Conservation (phyloP, 78 protist genomes). For the Dictyostelium purpureum region DNA sequence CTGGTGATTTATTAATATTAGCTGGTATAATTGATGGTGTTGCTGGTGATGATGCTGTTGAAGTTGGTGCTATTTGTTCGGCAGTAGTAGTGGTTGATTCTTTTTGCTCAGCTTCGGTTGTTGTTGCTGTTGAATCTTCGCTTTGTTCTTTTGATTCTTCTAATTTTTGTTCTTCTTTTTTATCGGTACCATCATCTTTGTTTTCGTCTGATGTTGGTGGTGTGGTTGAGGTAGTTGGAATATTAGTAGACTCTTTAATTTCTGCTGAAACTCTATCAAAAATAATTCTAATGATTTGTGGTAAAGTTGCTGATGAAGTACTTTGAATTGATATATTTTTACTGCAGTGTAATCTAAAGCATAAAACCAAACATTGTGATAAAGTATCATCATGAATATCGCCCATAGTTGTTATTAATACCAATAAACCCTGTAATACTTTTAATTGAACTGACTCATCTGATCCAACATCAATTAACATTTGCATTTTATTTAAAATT, state of each 20-base stretch:
- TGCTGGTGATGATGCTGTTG: not conserved
- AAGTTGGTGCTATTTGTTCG: not conserved
- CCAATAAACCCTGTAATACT: slow-evolving; percentile 68
- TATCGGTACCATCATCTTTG: not conserved
- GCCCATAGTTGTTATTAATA: slow-evolving; percentile 62
- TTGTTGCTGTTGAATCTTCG: not conserved
- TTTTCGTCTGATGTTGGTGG: not conserved
- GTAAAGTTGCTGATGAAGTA: slow-evolving; percentile 76
- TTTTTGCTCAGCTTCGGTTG: not conserved
- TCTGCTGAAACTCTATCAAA: slow-evolving; percentile 69
- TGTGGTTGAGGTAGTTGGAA: not conserved
- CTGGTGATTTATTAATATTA: not conserved
- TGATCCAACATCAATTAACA: slow-evolving; percentile 60
- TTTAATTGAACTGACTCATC: slow-evolving; percentile 78
- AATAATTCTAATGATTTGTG: slow-evolving; percentile 69
- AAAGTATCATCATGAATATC: slow-evolving; percentile 73
- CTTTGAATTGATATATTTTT: slow-evolving; percentile 59
- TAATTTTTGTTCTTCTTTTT: no score
- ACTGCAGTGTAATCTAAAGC: slow-evolving; percentile 74
- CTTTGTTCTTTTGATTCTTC: not conserved
- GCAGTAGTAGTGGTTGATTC: not conserved
- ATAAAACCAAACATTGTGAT: slow-evolving; percentile 69
- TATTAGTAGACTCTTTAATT: not conserved
- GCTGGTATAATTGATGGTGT: not conserved
- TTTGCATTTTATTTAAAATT: slow-evolving; percentile 42